phyloP scores from a whole-genome alignment of 2,329 filamentous ascomycete genomes.

The Didymella pinodella region DNA sequence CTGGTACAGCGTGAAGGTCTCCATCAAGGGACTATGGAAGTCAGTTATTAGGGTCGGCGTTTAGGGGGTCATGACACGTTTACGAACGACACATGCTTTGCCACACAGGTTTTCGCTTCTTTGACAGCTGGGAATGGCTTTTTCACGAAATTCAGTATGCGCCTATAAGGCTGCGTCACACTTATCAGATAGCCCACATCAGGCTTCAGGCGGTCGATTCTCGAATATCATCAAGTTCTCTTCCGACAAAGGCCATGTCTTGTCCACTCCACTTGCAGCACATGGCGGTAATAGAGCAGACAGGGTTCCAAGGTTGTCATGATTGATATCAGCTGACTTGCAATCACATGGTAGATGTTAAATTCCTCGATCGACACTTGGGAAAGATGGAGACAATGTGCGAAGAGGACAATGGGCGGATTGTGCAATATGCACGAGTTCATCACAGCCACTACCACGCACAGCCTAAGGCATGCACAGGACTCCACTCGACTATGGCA shows the following conservation, averaged over 20 bases:
- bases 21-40: conserved; percentile 45
- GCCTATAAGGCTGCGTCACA: conserved; percentile 22
- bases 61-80: conserved; percentile 39
- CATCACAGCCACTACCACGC: no score
- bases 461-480: no score
- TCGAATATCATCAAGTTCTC: conserved; percentile 18
- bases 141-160: conserved; percentile 21
- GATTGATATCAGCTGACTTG: conserved; percentile 15
- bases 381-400: no score
- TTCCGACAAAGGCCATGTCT: conserved; percentile 1
- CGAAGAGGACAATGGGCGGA: no score
- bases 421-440: no score
- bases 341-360: not conserved
- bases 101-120: conserved; percentile 24
- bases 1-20: conserved; percentile 44
- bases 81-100: conserved; percentile 32
- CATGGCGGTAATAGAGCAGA: not conserved
- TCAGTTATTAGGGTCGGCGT: conserved; percentile 43
- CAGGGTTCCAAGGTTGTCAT: not conserved
- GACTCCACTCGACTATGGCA: no score
- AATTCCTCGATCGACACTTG: no score
- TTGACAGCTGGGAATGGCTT: conserved; percentile 20
- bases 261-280: conserved; percentile 3
- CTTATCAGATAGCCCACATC: conserved; percentile 26
- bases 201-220: conserved; percentile 24